These are phyloP conservation scores for Parietaria judaica DNA, from an alignment of 306 rosid species.

Conservation along the genomic window DNA sequence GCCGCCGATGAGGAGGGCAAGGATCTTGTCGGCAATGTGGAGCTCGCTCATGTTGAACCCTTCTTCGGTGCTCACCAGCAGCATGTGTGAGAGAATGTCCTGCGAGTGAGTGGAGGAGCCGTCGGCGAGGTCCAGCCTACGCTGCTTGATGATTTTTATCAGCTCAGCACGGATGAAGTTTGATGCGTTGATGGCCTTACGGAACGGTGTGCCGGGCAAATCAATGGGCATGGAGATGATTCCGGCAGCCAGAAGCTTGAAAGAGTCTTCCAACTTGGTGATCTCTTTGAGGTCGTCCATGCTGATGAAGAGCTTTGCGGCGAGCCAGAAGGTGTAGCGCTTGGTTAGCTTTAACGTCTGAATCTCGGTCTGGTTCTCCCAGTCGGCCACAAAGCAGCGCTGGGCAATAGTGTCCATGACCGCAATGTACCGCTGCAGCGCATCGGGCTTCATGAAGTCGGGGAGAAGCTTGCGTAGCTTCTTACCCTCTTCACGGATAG, in stretches of 20 bases:
- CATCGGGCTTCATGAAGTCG: slow-evolving; percentile 65
- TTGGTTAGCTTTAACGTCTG: slow-evolving; percentile 55
- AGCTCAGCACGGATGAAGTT: slow-evolving; percentile 47
- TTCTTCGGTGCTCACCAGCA: slow-evolving; percentile 33
- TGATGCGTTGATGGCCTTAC: slow-evolving; percentile 54
- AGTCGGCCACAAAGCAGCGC: slow-evolving; percentile 38
- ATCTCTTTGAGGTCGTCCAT: slow-evolving; percentile 47
- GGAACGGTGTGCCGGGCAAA: slow-evolving; percentile 72
- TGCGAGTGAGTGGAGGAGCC: slow-evolving; percentile 49
- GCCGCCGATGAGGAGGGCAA: slow-evolving; percentile 76
- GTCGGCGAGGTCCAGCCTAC: slow-evolving; percentile 50
- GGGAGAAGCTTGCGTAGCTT: slow-evolving; percentile 79
- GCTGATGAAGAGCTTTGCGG: slow-evolving; percentile 64
- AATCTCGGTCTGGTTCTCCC: slow-evolving; percentile 53
- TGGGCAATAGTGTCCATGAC: slow-evolving; percentile 65
- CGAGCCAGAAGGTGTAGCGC: slow-evolving; percentile 63
- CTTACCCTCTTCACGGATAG: slow-evolving; percentile 40
- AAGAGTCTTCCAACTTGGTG: slow-evolving; percentile 38
- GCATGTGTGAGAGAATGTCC: slow-evolving; percentile 87
- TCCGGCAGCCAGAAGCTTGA: slow-evolving; percentile 42
- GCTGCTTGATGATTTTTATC: slow-evolving; percentile 41
- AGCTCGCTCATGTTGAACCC: slow-evolving; percentile 47
- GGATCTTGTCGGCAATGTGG: slow-evolving; percentile 76
- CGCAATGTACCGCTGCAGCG: slow-evolving; percentile 62
- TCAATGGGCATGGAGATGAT: slow-evolving; percentile 65